Evolutionary conservation across 768 basidiomycete species (phyloP).

Genomic region (Fomitopsis pulvina): DNA sequence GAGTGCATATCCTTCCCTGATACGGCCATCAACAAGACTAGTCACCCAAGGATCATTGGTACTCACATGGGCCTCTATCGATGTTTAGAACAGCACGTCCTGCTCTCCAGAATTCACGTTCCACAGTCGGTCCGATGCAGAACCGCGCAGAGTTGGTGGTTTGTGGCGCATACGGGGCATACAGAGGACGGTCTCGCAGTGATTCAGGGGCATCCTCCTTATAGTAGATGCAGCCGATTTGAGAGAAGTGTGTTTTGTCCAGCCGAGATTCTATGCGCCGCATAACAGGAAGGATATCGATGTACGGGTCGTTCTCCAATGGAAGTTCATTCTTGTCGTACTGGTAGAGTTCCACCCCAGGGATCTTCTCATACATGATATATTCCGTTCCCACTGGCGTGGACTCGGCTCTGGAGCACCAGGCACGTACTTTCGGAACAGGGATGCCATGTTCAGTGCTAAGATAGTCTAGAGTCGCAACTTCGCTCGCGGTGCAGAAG

Average conservation of each 20-base stretch:
- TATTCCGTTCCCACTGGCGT: conserved; percentile 37
- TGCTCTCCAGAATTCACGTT: conserved; percentile 13
- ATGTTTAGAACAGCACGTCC: conserved; percentile 6
- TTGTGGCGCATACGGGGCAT: neutral
- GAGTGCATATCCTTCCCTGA: conserved; percentile 8
- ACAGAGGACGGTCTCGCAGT: conserved; percentile 9
- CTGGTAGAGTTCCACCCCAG: conserved; percentile 2
- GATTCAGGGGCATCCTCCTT: conserved; percentile 11
- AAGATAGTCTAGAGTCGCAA: conserved; percentile 37
- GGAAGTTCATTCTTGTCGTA: conserved; percentile 3
- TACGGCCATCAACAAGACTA: neutral
- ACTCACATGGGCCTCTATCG: conserved; percentile 12
- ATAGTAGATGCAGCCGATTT: conserved; percentile 15
- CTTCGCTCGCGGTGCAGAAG: conserved; percentile 38
- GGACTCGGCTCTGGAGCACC: conserved; percentile 24
- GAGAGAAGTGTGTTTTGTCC: conserved; percentile 4
- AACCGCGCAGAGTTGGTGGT: conserved; percentile 3
- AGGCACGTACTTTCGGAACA: conserved; percentile 35
- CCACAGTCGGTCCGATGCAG: conserved; percentile 11
- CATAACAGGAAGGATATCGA: neutral
- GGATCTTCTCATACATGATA: conserved; percentile 37
- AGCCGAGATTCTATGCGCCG: neutral
- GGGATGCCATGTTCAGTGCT: conserved; percentile 32
- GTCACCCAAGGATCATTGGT: neutral
- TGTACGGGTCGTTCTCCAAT: neutral